Conservation (phyloP, 2,329 filamentous ascomycete genomes). For the Claviceps sp. region DNA sequence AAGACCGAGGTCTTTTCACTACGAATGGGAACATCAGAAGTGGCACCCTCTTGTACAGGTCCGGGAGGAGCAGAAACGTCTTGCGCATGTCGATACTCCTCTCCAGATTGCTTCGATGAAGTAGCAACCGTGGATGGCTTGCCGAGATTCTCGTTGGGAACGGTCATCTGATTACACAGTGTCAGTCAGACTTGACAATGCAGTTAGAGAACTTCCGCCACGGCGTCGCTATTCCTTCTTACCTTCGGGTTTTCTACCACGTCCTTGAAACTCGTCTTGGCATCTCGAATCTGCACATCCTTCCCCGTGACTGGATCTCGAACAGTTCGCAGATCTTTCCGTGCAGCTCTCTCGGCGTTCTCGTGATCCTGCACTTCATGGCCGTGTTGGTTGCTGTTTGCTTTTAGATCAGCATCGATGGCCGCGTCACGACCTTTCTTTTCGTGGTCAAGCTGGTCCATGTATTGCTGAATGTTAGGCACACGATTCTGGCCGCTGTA, state of each 20-base stretch:
- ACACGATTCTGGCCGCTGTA: conserved; percentile 77
- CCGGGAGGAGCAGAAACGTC: conserved; percentile 87
- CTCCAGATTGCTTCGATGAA: conserved; percentile 53
- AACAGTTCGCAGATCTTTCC: conserved; percentile 50
- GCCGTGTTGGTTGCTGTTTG: conserved; percentile 15
- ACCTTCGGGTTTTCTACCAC: conserved; percentile 60
- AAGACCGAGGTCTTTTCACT: conserved; percentile 94
- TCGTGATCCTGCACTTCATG: conserved; percentile 30
- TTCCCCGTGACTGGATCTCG: conserved; percentile 82
- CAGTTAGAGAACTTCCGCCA: background rate
- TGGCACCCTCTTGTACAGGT: conserved; percentile 66
- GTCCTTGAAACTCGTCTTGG: conserved; percentile 54
- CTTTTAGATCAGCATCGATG: conserved; percentile 46
- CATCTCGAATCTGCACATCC: conserved; percentile 75
- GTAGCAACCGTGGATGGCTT: conserved; percentile 63
- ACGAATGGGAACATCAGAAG: conserved; percentile 87
- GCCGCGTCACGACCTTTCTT: conserved; percentile 62
- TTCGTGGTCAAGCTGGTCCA: conserved; percentile 63
- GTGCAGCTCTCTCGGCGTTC: conserved; percentile 22
- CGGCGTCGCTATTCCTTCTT: conserved; percentile 6
- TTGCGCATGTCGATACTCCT: conserved; percentile 73
- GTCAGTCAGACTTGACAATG: background rate
- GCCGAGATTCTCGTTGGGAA: conserved; percentile 80
- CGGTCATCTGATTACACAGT: conserved; percentile 43
- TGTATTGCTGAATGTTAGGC: conserved; percentile 75